These are phyloP conservation scores for Posidonia oceanica DNA, from an alignment of 116 monocot genomes.

Conservation along the genomic window DNA sequence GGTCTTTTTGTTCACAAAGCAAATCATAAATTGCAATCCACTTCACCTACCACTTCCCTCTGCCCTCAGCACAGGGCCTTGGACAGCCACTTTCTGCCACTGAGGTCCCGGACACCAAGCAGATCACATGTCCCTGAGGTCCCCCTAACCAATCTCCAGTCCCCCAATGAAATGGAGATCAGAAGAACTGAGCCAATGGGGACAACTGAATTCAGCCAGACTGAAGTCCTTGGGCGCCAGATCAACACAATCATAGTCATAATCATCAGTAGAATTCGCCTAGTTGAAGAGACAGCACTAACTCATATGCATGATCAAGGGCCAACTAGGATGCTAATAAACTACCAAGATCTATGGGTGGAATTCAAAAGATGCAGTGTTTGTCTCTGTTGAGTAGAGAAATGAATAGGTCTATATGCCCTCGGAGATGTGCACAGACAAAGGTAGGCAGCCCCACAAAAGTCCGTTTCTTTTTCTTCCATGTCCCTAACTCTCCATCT, in stretches of 20 bases:
- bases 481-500: neutral
- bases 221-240: too few relatives aligned
- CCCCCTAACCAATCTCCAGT: neutral
- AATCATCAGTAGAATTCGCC: neutral
- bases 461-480: neutral
- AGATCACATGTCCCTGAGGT: neutral
- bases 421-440: neutral
- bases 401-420: neutral
- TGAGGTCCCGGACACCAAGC: neutral
- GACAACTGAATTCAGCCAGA: neutral
- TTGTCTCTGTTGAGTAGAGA: neutral
- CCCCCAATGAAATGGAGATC: too few relatives aligned
- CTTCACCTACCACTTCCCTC: constrained; percentile 1
- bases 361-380: neutral
- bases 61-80: neutral
- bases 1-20: neutral
- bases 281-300: neutral
- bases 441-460: neutral
- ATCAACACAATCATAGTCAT: too few relatives aligned
- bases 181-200: neutral
- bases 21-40: neutral
- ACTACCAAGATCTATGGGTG: neutral
- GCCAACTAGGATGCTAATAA: neutral
- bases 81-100: neutral
- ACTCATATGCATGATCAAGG: neutral